Evolutionary conservation across 2,329 filamentous ascomycete species (phyloP).

Genomic region (Herpotrichia juniperi): DNA sequence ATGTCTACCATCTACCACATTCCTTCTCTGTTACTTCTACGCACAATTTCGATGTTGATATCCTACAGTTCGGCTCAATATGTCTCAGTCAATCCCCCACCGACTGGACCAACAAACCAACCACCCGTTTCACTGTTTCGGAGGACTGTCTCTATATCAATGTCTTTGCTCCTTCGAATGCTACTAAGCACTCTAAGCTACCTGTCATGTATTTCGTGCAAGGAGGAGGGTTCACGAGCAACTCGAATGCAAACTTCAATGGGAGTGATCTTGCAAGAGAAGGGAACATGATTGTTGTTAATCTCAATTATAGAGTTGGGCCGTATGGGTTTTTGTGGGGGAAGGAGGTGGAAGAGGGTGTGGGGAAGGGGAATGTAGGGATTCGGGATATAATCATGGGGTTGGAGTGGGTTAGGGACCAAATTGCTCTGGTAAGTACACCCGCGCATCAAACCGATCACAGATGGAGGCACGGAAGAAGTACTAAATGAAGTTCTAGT

Average conservation of each 20-base stretch:
- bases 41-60: not conserved
- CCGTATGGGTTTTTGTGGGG: slow-evolving; percentile 74
- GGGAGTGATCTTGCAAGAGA: slow-evolving; percentile 67
- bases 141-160: slow-evolving; percentile 76
- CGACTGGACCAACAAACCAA: slow-evolving; percentile 25
- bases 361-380: slow-evolving; percentile 69
- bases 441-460: not conserved
- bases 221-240: slow-evolving; percentile 55
- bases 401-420: slow-evolving; percentile 70
- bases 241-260: slow-evolving; percentile 59
- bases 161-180: slow-evolving; percentile 64
- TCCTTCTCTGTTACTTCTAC: not conserved
- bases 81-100: slow-evolving; percentile 36
- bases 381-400: slow-evolving; percentile 73
- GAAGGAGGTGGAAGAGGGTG: slow-evolving; percentile 54
- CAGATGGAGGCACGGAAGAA: not conserved
- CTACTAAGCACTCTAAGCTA: slow-evolving; percentile 57
- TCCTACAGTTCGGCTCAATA: slow-evolving; percentile 35
- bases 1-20: slow-evolving; percentile 7
- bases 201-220: slow-evolving; percentile 69
- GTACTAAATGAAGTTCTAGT: slow-evolving; percentile 46
- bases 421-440: slow-evolving; percentile 59
- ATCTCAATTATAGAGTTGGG: slow-evolving; percentile 78
- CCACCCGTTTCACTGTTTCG: slow-evolving; percentile 32
- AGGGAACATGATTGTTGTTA: slow-evolving; percentile 70